Evolutionary conservation across 2,329 filamentous ascomycete genomes (phyloP).

Genomic region (Coniochaeta sp.): DNA sequence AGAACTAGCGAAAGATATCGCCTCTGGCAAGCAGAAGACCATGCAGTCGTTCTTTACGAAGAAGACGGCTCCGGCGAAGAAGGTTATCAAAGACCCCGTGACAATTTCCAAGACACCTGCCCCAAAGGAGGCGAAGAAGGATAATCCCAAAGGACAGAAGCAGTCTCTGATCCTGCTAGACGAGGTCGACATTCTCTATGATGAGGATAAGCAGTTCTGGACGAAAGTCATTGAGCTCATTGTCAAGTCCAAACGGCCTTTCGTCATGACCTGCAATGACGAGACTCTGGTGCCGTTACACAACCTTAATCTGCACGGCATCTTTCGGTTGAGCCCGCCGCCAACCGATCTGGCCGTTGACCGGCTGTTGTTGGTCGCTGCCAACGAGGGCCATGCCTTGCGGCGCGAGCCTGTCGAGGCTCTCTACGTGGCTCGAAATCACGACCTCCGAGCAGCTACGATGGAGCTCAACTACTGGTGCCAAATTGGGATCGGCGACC

Average conservation of each 20-base stretch:
- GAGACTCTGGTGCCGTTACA: slow-evolving; percentile 73
- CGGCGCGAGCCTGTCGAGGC: slow-evolving; percentile 56
- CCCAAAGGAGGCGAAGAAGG: slow-evolving; percentile 18
- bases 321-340: slow-evolving; percentile 67
- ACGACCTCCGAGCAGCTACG: slow-evolving; percentile 74
- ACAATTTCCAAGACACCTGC: slow-evolving; percentile 3
- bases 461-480: slow-evolving; percentile 93
- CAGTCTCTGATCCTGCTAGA: slow-evolving; percentile 92
- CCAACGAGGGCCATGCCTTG: slow-evolving; percentile 81
- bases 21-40: slow-evolving; percentile 65
- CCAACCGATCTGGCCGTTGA: slow-evolving; percentile 63
- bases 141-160: slow-evolving; percentile 55
- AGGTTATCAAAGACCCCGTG: slow-evolving; percentile 18
- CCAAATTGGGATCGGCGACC: slow-evolving; percentile 86
- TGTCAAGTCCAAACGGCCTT: slow-evolving; percentile 77
- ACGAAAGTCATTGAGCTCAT: slow-evolving; percentile 70
- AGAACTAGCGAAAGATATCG: slow-evolving; percentile 47
- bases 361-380: slow-evolving; percentile 73
- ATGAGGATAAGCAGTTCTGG: slow-evolving; percentile 97
- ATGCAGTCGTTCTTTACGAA: slow-evolving; percentile 75
- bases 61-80: slow-evolving; percentile 12
- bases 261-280: slow-evolving; percentile 92
- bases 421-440: slow-evolving; percentile 61
- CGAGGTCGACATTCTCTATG: slow-evolving; percentile 88
- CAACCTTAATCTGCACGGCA: slow-evolving; percentile 71